These are phyloP conservation scores for Plasmodium vivax DNA, from an alignment of 169 alveolate species.

Conservation along the genomic window DNA sequence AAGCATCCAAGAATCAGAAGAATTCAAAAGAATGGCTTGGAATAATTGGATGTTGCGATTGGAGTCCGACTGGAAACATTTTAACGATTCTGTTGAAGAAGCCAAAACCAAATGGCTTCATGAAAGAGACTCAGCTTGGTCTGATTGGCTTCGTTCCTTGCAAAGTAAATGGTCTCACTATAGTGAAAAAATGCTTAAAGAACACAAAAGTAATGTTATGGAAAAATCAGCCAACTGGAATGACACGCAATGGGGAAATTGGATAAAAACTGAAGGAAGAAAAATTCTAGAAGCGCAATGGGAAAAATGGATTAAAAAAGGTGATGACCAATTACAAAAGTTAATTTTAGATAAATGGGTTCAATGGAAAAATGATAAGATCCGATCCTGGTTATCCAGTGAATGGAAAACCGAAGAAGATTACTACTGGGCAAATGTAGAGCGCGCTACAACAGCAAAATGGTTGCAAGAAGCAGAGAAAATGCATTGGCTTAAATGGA, in stretches of 20 bases:
- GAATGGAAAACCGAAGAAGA: constrained; percentile 44
- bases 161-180: constrained; percentile 1
- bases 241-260: constrained; percentile 5
- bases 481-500: constrained; percentile 1
- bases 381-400: constrained; percentile 6
- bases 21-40: constrained; percentile 1
- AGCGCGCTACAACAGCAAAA: constrained; percentile 6
- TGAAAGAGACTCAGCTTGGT: neutral
- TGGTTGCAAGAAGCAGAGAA: constrained; percentile 13
- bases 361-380: constrained; percentile 19
- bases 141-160: neutral
- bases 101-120: neutral
- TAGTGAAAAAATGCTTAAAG: neutral
- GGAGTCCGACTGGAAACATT: neutral
- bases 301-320: constrained; percentile 6
- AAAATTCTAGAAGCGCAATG: neutral
- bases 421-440: constrained; percentile 11
- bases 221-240: neutral
- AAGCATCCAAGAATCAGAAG: neutral
- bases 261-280: constrained; percentile 6
- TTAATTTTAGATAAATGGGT: constrained; percentile 8
- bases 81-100: neutral
- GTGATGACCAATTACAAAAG: neutral
- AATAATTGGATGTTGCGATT: neutral
- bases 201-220: neutral